Evolutionary conservation across 2,329 filamentous ascomycete genomes (phyloP).

Genomic region (Colletotrichum higginsianum): DNA sequence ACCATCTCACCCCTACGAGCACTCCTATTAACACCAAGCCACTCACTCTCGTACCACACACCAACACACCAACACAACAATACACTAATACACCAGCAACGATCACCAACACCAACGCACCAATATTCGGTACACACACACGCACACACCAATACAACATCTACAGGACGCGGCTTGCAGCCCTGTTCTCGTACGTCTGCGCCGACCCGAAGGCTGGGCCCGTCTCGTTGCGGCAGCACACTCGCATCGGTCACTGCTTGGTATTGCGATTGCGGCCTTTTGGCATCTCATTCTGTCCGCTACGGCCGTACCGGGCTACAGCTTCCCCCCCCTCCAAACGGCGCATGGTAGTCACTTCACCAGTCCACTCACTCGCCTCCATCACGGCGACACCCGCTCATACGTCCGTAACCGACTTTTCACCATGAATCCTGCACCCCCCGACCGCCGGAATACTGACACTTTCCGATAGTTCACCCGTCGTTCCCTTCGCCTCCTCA

Average conservation of each 20-base stretch:
- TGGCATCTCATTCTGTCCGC: slow-evolving; percentile 1
- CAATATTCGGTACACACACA: too few species aligned
- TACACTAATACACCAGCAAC: not conserved
- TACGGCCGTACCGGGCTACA: slow-evolving; percentile 35
- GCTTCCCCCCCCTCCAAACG: not conserved
- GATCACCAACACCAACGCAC: not conserved
- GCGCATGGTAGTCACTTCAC: not conserved
- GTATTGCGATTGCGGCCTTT: not conserved
- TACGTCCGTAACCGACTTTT: slow-evolving; percentile 28
- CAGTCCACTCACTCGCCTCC: too few species aligned
- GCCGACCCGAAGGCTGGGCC: slow-evolving; percentile 2
- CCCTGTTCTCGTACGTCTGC: not conserved
- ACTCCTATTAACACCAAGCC: not conserved
- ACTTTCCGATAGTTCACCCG: not conserved
- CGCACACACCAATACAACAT: too few species aligned
- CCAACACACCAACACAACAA: not conserved
- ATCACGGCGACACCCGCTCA: not conserved
- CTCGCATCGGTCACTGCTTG: slow-evolving; percentile 17
- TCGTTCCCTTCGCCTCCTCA: not conserved
- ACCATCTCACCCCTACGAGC: not conserved
- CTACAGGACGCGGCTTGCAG: not conserved
- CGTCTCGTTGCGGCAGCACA: slow-evolving; percentile 26
- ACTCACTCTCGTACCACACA: slow-evolving; percentile 1
- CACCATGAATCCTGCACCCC: slow-evolving; percentile 2
- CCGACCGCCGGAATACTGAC: not conserved